These are phyloP conservation scores for Diplocarpon mali DNA, from an alignment of 2,329 filamentous ascomycete species.

Conservation along the genomic window DNA sequence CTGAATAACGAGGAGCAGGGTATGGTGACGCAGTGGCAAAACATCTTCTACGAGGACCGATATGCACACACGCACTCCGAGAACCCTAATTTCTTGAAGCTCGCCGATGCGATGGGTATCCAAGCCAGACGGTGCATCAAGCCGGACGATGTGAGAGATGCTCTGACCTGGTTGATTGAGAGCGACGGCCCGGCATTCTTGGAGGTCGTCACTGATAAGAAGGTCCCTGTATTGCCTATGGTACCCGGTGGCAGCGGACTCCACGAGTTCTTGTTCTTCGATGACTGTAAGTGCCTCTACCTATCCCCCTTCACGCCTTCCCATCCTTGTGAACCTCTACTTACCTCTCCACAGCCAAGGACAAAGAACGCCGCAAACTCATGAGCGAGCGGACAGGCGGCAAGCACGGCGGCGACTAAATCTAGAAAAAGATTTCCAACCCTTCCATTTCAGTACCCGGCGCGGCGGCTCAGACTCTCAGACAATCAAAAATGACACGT, in stretches of 20 bases:
- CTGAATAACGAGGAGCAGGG: conserved; percentile 97
- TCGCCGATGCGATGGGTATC: conserved; percentile 84
- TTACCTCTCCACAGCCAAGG: conserved; percentile 44
- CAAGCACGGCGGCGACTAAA: conserved; percentile 17
- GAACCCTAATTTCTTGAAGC: conserved; percentile 93
- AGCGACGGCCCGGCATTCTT: conserved; percentile 85
- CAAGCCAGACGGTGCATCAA: conserved; percentile 61
- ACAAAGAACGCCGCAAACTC: conserved; percentile 52
- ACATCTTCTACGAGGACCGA: conserved; percentile 90
- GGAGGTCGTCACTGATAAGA: conserved; percentile 83
- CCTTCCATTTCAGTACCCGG: neutral
- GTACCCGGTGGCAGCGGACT: conserved; percentile 78
- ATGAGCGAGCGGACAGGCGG: conserved; percentile 50
- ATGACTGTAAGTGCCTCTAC: conserved; percentile 49
- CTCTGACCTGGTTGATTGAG: conserved; percentile 79
- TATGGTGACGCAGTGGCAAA: conserved; percentile 99
- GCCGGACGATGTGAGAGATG: conserved; percentile 65
- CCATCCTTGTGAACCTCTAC: conserved; percentile 22
- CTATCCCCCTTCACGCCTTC: conserved; percentile 6
- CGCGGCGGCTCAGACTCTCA: neutral
- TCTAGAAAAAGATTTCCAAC: neutral
- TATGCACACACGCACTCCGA: conserved; percentile 86
- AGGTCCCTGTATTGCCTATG: conserved; percentile 96
- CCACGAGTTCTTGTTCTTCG: conserved; percentile 88
- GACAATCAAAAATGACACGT: no score